phyloP scores from a whole-genome alignment of 2,329 filamentous ascomycete genomes.

The Scortechinia acanthostroma region DNA sequence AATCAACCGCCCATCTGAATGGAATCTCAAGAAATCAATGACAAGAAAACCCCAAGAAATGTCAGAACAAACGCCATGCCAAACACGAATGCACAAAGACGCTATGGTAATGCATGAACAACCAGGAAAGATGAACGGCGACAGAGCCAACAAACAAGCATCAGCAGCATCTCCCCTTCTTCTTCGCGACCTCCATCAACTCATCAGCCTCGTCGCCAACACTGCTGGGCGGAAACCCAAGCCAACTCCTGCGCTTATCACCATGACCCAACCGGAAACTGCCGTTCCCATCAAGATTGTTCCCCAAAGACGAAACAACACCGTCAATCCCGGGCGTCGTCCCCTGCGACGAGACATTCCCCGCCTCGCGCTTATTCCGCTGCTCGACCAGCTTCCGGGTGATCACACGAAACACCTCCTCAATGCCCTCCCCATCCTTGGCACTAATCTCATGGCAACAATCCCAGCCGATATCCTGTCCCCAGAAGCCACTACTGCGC shows the following conservation, averaged over 20 bases:
- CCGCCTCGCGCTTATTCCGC: neutral
- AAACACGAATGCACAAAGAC: too few relatives aligned
- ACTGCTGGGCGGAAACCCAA: neutral
- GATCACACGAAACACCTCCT: slow-evolving; percentile 64
- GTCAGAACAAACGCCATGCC: too few relatives aligned
- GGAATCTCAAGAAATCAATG: too few relatives aligned
- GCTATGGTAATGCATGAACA: too few relatives aligned
- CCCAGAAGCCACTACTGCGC: slow-evolving; percentile 1
- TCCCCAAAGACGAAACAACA: neutral
- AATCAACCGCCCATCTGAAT: too few relatives aligned
- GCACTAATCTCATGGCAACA: slow-evolving; percentile 64
- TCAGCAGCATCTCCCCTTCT: slow-evolving; percentile 2
- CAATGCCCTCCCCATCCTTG: slow-evolving; percentile 30
- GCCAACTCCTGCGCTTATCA: slow-evolving; percentile 1
- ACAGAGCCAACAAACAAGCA: too few relatives aligned
- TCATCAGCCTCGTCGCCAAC: neutral
- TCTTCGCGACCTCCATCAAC: neutral
- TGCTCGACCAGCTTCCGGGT: slow-evolving; percentile 58
- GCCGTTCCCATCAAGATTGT: neutral
- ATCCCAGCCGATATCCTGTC: slow-evolving; percentile 33
- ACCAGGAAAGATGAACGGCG: too few relatives aligned
- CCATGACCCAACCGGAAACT: neutral
- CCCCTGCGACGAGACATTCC: neutral
- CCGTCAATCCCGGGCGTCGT: neutral
- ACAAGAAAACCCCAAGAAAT: too few relatives aligned